These are phyloP conservation scores for Pyrus hybrid DNA, from an alignment of 331 rosid species.

Conservation along the genomic window DNA sequence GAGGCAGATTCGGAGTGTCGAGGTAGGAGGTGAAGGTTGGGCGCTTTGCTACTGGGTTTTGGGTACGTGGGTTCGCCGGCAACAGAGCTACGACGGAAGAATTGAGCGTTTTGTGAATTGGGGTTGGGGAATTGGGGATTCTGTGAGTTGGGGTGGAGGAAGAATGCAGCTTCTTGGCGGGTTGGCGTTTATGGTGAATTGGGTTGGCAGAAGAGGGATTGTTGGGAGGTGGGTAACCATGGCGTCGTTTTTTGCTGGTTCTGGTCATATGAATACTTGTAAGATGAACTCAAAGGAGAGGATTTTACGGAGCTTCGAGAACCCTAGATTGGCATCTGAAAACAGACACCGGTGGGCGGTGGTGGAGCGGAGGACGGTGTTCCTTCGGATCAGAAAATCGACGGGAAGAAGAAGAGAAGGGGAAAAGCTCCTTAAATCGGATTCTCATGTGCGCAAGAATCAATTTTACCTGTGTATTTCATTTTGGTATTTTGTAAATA, in stretches of 20 bases:
- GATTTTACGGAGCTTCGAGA: background rate
- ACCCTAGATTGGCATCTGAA: background rate
- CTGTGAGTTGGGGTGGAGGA: background rate
- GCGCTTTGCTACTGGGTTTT: background rate
- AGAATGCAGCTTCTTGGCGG: background rate
- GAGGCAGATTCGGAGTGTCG: constrained; percentile 19
- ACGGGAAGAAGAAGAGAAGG: too few species aligned
- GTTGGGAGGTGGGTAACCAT: background rate
- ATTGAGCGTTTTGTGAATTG: background rate
- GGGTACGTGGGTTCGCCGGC: background rate
- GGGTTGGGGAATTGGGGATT: background rate
- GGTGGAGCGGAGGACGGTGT: background rate
- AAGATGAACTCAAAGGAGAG: background rate
- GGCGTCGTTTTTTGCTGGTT: background rate
- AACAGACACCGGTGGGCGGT: background rate
- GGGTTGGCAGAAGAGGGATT: background rate
- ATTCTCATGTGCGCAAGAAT: background rate
- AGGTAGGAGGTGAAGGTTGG: constrained; percentile 31
- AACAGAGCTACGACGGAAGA: background rate
- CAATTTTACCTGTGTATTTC: background rate
- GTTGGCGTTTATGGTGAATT: background rate
- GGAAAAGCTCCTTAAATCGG: background rate
- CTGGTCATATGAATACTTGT: background rate
- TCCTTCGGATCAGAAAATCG: background rate
- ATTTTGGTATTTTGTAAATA: too few species aligned